Base-by-base conservation (phyloP, 1,284 basidiomycete genomes). In the Leucoagaricus sp. region DNA sequence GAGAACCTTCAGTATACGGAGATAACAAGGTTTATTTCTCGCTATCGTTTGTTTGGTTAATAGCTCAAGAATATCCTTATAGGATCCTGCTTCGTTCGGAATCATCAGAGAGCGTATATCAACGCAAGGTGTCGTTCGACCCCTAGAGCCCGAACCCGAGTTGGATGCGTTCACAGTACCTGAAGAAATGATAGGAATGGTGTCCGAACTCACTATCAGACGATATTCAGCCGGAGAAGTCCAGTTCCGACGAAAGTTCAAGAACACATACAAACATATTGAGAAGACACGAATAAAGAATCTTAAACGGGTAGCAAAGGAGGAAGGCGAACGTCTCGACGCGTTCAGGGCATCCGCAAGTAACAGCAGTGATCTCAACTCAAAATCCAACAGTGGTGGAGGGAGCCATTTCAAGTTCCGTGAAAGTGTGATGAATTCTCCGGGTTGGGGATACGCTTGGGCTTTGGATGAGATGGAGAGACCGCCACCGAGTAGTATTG, bases 21-120 rank as follows among this genome's bases (percentile, higher is more conserved):
- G 73, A 75, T 21, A 73, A 75, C 13, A 66, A 79, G 57, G 85
- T 86, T 66, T 80, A 26, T 40, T 3, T 28, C 25, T 34, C 12
- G 21, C 25, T 49, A 6, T 25, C 15, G 7, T 21, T 31, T 7
- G 36, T 17, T 10, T 28, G 26, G 6, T 36, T 54, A 42, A 13
- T 17, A 29, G 19, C 23, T 42, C 26, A 12, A 31, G 34, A 9
- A 10, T 1, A 17, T 6, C 13, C 12, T 4, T 40, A 12, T 55
- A 79, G 79, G 68, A 74, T 50, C 59, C 61, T 13, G 59, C 61
- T 75, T 70, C 72, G 41, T 75, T 73, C 42, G 65, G 64, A 0
- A 87, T 90, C 81, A 92, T 98, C 59, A 84, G 96, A 31, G 95
- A 98, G 71, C 85, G 96, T 10, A 86, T 98, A 19, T 86, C 89